These are phyloP conservation scores for Colletotrichum nymphaeae DNA, from an alignment of 2,329 filamentous ascomycete genomes.

Conservation along the genomic window DNA sequence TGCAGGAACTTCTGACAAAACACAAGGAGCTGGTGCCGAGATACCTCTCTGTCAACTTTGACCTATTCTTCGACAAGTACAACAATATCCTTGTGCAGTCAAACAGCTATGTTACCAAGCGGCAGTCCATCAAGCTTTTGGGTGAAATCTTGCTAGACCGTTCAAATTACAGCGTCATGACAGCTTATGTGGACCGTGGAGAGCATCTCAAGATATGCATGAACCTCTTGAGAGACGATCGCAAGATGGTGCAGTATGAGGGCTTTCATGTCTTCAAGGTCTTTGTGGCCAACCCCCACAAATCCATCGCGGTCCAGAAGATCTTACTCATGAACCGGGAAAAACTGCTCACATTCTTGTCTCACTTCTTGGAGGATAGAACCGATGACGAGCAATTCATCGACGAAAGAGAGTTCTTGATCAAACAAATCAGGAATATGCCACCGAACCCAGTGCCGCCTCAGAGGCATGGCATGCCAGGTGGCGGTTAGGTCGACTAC, in stretches of 20 bases:
- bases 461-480: conserved; percentile 50
- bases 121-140: conserved; percentile 96
- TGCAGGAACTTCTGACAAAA: conserved; percentile 88
- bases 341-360: conserved; percentile 87
- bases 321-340: conserved; percentile 97
- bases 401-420: conserved; percentile 96
- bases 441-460: conserved; percentile 67
- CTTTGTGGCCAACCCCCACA: conserved; percentile 98
- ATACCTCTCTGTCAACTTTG: conserved; percentile 91
- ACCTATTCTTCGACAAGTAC: conserved; percentile 91
- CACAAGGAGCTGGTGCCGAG: conserved; percentile 92
- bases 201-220: conserved; percentile 98
- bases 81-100: conserved; percentile 90
- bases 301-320: conserved; percentile 94
- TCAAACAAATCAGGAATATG: conserved; percentile 88
- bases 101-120: conserved; percentile 96
- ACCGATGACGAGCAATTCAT: conserved; percentile 99
- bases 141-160: conserved; percentile 95
- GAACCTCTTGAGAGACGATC: conserved; percentile 94
- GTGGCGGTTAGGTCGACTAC: conserved; percentile 7
- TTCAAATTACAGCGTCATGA: conserved; percentile 98
- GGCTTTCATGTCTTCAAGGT: conserved; percentile 99
- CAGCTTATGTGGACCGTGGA: conserved; percentile 91
- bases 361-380: conserved; percentile 91
- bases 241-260: conserved; percentile 99